phyloP scores from a whole-genome alignment of 805 yeast genomes.

The Saccharomycopsis olivae region DNA sequence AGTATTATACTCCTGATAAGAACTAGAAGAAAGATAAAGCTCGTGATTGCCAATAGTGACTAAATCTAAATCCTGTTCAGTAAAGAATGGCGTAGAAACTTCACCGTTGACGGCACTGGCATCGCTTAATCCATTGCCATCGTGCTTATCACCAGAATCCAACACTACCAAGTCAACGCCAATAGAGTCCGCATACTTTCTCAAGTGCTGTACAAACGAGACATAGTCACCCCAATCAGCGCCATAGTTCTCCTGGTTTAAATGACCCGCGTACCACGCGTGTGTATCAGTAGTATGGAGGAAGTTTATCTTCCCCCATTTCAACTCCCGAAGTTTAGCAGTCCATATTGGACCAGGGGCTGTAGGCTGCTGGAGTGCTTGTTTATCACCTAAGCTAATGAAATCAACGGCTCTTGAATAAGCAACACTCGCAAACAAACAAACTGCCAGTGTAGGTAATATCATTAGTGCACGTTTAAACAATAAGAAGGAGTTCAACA shows the following conservation, averaged over 20 bases:
- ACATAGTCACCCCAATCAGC: slow-evolving; percentile 92
- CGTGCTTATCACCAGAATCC: slow-evolving; percentile 91
- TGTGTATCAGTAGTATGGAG: slow-evolving; percentile 95
- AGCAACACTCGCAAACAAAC: too few relatives aligned
- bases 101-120: slow-evolving; percentile 65
- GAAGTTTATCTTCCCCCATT: slow-evolving; percentile 69
- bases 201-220: slow-evolving; percentile 50
- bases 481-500: too few relatives aligned
- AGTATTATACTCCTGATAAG: slow-evolving; percentile 56
- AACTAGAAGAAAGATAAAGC: slow-evolving; percentile 56
- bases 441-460: too few relatives aligned
- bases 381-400: too few relatives aligned
- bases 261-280: slow-evolving; percentile 92
- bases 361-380: slow-evolving; percentile 22
- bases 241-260: slow-evolving; percentile 61
- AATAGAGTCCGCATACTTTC: slow-evolving; percentile 29
- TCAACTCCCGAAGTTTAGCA: slow-evolving; percentile 39
- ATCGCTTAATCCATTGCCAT: slow-evolving; percentile 87
- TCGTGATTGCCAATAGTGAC: slow-evolving; percentile 90
- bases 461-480: too few relatives aligned
- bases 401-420: too few relatives aligned
- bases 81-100: slow-evolving; percentile 51
- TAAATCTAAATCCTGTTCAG: slow-evolving; percentile 58
- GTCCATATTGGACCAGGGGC: slow-evolving; percentile 26
- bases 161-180: slow-evolving; percentile 60